These are phyloP conservation scores for Anthostomella pinea DNA, from an alignment of 2,329 filamentous ascomycete species.

Conservation along the genomic window DNA sequence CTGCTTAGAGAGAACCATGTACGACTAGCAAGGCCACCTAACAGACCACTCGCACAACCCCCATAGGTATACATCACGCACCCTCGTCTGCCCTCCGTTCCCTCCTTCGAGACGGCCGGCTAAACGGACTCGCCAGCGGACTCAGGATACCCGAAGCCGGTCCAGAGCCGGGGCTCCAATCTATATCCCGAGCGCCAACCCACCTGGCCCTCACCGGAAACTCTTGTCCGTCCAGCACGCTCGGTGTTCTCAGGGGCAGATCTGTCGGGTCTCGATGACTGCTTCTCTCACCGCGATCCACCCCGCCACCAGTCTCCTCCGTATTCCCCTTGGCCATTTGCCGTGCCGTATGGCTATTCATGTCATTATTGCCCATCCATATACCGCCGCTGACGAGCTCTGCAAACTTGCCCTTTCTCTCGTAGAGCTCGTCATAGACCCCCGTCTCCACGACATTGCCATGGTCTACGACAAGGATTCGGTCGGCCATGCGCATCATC, in stretches of 20 bases:
- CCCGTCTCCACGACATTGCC: conserved; percentile 67
- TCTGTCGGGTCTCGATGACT: too few relatives aligned
- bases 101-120: conserved; percentile 17
- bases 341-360: not conserved
- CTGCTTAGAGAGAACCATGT: too few relatives aligned
- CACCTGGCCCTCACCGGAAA: conserved; percentile 16
- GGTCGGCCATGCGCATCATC: conserved; percentile 82
- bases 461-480: conserved; percentile 70
- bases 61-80: conserved; percentile 1
- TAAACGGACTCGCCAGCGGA: conserved; percentile 26
- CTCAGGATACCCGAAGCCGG: conserved; percentile 25
- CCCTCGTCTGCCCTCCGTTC: conserved; percentile 18
- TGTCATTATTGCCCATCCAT: conserved; percentile 15
- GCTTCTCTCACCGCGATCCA: too few relatives aligned
- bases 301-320: too few relatives aligned
- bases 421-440: conserved; percentile 58
- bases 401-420: conserved; percentile 43
- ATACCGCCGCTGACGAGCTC: conserved; percentile 34
- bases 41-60: too few relatives aligned
- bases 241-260: conserved; percentile 15
- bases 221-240: conserved; percentile 1
- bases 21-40: too few relatives aligned
- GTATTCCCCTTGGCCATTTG: too few relatives aligned
- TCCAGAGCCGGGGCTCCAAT: conserved; percentile 20
- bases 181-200: conserved; percentile 16